A percentile compares a stretch with the other conserved stretches of the same genome.
phyloP scores from a whole-genome alignment of 2,329 filamentous ascomycete species.

The Fusarium graminum region DNA sequence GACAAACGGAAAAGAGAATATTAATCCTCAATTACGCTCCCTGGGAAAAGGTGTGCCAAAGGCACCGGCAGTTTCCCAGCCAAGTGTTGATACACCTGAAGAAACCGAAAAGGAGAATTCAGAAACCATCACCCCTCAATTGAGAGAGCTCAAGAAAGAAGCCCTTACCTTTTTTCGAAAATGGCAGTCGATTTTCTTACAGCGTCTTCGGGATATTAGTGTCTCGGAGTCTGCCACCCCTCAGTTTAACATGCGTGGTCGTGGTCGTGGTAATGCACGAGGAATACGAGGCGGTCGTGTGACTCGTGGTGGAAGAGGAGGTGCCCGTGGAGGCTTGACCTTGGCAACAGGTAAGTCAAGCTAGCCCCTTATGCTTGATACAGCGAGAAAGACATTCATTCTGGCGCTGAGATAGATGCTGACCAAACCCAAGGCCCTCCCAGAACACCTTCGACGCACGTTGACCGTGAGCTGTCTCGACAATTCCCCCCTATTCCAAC shows the following conservation, averaged over 20 bases:
- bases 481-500: constrained; percentile 72
- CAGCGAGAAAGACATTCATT: neutral
- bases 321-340: constrained; percentile 48
- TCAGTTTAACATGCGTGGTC: constrained; percentile 51
- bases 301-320: constrained; percentile 52
- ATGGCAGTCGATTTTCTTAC: constrained; percentile 80
- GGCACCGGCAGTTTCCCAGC: constrained; percentile 25
- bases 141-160: constrained; percentile 76
- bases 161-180: constrained; percentile 80
- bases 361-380: neutral
- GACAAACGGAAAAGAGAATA: constrained; percentile 46
- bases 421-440: constrained; percentile 51
- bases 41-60: constrained; percentile 13
- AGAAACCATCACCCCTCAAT: constrained; percentile 58
- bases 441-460: constrained; percentile 57
- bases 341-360: constrained; percentile 55
- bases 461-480: constrained; percentile 62
- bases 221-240: constrained; percentile 58
- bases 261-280: constrained; percentile 52
- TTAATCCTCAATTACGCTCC: constrained; percentile 13
- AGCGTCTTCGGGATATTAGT: constrained; percentile 77
- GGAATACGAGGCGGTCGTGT: constrained; percentile 50
- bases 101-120: constrained; percentile 52
- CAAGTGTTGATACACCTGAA: constrained; percentile 48
- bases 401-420: constrained; percentile 8